Percentiles rank a stretch among this genome's conserved stretches.
These are phyloP conservation scores for Yamadazyma laniorum DNA, from an alignment of 805 yeast species.

Conservation along the genomic window DNA sequence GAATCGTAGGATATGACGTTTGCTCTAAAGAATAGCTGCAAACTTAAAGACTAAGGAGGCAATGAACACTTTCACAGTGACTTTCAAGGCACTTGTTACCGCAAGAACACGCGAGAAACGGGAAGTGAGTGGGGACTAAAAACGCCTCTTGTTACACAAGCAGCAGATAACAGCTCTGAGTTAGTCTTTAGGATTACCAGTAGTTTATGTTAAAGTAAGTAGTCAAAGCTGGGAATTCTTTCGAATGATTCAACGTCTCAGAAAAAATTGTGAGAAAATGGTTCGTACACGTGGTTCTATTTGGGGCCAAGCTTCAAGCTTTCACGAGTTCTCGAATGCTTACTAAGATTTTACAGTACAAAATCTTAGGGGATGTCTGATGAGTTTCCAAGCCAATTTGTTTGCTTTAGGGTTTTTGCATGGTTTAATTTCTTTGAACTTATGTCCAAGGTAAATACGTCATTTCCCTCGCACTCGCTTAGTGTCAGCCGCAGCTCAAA, in stretches of 20 bases:
- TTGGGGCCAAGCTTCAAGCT: no score
- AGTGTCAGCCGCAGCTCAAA: no score
- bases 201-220: background rate
- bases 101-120: background rate
- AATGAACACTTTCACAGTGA: background rate
- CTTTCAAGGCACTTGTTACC: background rate
- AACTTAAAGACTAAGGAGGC: background rate
- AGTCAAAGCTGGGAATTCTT: background rate
- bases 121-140: background rate
- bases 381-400: no score
- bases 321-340: no score
- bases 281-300: background rate
- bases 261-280: background rate
- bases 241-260: conserved; percentile 1
- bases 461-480: no score
- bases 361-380: no score
- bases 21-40: no score
- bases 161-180: background rate
- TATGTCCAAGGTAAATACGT: no score
- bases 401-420: no score
- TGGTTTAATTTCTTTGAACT: no score
- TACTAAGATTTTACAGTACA: no score
- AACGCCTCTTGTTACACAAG: background rate
- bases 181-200: background rate
- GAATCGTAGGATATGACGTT: no score